Base-by-base conservation (phyloP, 805 yeast species). In the Metschnikowia cubensis region DNA sequence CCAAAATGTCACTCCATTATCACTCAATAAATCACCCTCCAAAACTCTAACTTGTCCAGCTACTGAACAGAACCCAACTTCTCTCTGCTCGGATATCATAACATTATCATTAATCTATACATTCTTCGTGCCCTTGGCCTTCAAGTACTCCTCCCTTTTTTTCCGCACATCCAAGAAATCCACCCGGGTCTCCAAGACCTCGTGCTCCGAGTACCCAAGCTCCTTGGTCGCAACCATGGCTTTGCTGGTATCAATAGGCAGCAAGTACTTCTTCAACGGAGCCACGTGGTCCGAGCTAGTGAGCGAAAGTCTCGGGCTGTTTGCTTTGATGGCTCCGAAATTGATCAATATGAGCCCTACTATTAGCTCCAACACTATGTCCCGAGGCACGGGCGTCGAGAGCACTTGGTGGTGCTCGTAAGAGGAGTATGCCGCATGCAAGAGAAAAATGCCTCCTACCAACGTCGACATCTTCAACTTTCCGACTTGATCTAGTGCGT, bases 351-450 rank as follows among this genome's bases (percentile, higher is more conserved):
- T 50, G 6, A 82, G 67, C 1, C 84, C 84, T 4, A 77, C 35
- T 1, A 73, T 43, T 1, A 80, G 72, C 60, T 85, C 89, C 15
- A 79, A 45, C 32, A 70, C 61, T 21, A 85, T 73, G 58, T 81
- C 85, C 6, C 60, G 44, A 1, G 82, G 82, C 39, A 77, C 56
- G 11, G 58, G 48, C 6, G 57, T 45, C 11, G 52, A 22, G 21
- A 61, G 49, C 34, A 73, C 62, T 57, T 74, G 76, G 57, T 75
- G 75, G 63, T 71, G 73, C 57, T 80, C 83, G 54, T 74, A 76
- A 2, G 84, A 73, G 6, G 84, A 80, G 54, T 77, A 80, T 1
- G 77, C 81, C 1, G 83, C 74, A 59, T 81, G 84, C 1, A 70
- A 45, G 35, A 80, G 66, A 33, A 53, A 42, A n/a, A 42, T 21